Conservation (phyloP, 306 rosid species). For the Vigna mungo region DNA sequence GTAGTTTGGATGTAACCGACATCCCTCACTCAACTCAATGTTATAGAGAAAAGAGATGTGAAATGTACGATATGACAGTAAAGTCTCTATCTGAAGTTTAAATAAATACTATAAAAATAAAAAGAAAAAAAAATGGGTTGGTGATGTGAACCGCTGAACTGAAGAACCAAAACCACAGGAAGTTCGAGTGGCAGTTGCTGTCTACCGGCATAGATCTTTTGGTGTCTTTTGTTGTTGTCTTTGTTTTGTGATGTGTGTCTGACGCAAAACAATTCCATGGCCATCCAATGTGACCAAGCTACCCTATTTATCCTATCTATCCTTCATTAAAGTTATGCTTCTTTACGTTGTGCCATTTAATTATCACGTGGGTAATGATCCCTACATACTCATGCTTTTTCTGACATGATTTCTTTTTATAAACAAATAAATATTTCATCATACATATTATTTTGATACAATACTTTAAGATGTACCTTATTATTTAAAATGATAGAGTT, state of each 20-base stretch:
- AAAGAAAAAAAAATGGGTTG: neutral
- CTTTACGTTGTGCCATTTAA: neutral
- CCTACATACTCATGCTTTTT: neutral
- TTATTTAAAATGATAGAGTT: too few species aligned
- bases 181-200: neutral
- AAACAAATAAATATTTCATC: too few species aligned
- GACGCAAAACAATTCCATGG: neutral
- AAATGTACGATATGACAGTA: too few species aligned
- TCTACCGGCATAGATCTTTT: neutral
- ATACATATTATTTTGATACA: too few species aligned
- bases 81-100: too few species aligned
- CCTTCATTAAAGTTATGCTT: neutral
- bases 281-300: slow-evolving; percentile 18
- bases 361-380: slow-evolving; percentile 7
- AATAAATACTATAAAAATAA: too few species aligned
- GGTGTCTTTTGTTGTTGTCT: neutral
- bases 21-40: too few species aligned
- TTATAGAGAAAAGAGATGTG: too few species aligned
- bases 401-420: too few species aligned
- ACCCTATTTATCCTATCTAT: neutral
- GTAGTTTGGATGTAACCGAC: too few species aligned
- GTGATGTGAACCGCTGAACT: neutral
- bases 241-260: neutral
- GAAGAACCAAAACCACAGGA: neutral
- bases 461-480: too few species aligned